Evolutionary conservation across 2,329 filamentous ascomycete species (phyloP).

Genomic region (Thelonectria discophora): DNA sequence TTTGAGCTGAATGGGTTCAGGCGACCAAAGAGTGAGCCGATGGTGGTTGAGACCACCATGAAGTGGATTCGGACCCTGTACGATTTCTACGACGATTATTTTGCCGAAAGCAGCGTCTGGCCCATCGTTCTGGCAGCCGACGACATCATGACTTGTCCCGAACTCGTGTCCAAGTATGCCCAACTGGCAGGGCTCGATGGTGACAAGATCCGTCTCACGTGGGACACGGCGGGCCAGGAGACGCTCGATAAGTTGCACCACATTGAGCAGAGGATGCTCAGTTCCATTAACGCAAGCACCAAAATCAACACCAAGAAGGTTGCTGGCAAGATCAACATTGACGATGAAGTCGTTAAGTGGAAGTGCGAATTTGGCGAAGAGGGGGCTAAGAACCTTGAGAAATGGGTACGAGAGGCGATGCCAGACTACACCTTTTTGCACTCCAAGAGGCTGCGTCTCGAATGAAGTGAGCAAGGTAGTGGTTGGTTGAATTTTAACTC

Average conservation of each 20-base stretch:
- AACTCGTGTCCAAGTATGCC: slow-evolving; percentile 27
- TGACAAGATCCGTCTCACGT: slow-evolving; percentile 23
- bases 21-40: slow-evolving; percentile 12
- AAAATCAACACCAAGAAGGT: slow-evolving; percentile 23
- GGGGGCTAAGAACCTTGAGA: slow-evolving; percentile 26
- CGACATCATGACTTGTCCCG: slow-evolving; percentile 29
- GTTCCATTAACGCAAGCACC: slow-evolving; percentile 29
- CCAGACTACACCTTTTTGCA: slow-evolving; percentile 28
- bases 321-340: slow-evolving; percentile 27
- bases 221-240: slow-evolving; percentile 18
- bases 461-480: background rate
- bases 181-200: slow-evolving; percentile 25
- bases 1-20: slow-evolving; percentile 4
- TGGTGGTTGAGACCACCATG: slow-evolving; percentile 20
- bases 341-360: slow-evolving; percentile 31
- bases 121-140: slow-evolving; percentile 34
- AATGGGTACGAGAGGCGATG: slow-evolving; percentile 30
- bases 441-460: slow-evolving; percentile 25
- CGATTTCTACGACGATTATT: slow-evolving; percentile 27
- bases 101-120: slow-evolving; percentile 24
- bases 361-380: slow-evolving; percentile 29
- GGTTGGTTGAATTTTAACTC: no score
- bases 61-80: slow-evolving; percentile 31
- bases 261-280: slow-evolving; percentile 25
- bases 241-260: slow-evolving; percentile 11